These are phyloP conservation scores for Hypoxylon perforatum DNA, from an alignment of 495 filamentous ascomycete genomes.

Conservation along the genomic window DNA sequence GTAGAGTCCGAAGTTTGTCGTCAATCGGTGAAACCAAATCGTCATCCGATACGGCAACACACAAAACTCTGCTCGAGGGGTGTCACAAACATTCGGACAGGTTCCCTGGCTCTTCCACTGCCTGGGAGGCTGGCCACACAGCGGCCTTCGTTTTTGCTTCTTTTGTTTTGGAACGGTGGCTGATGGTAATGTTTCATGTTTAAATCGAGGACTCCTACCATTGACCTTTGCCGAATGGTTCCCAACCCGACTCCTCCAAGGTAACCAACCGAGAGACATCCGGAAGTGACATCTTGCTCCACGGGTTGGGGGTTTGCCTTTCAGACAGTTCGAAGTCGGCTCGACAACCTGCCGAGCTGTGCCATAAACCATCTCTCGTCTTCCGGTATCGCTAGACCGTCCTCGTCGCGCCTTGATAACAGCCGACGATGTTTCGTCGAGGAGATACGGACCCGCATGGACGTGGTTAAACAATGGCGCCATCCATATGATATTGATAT, in stretches of 20 bases:
- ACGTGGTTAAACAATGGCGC: conserved; percentile 19
- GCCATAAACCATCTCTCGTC: conserved; percentile 14
- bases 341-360: conserved; percentile 22
- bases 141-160: not conserved
- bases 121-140: conserved; percentile 22
- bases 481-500: conserved; percentile 10
- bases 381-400: conserved; percentile 38
- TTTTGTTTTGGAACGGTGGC: conserved; percentile 34
- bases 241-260: conserved; percentile 15
- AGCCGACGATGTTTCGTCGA: conserved; percentile 24
- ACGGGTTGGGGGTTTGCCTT: conserved; percentile 1
- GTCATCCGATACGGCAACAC: conserved; percentile 39
- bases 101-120: too few relatives aligned
- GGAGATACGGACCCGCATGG: conserved; percentile 1
- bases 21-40: conserved; percentile 40
- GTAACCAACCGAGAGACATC: conserved; percentile 40
- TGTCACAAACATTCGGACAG: conserved; percentile 39
- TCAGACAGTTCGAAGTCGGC: conserved; percentile 6
- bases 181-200: conserved; percentile 47
- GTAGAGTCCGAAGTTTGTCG: conserved; percentile 19
- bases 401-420: conserved; percentile 13
- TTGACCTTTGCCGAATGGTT: conserved; percentile 26
- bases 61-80: conserved; percentile 19
- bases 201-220: conserved; percentile 35
- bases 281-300: conserved; percentile 37